These are phyloP conservation scores for Eucalyptus tenuipes DNA, from an alignment of 345 rosid genomes.

Conservation along the genomic window DNA sequence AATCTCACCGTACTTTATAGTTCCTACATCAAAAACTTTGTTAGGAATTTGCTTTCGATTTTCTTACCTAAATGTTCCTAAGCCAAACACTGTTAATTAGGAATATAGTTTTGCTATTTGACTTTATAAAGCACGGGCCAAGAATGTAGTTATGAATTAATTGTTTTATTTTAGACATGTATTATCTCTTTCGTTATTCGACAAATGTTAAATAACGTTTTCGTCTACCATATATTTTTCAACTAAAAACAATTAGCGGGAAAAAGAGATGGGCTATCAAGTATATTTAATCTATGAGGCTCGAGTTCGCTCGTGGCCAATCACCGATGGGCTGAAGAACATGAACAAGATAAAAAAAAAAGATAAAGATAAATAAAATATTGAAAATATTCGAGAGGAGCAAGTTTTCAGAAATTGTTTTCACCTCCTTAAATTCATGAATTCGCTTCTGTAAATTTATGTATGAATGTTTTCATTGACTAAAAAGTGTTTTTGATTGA, in stretches of 20 bases:
- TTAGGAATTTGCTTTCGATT: neutral
- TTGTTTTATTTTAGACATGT: neutral
- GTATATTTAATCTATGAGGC: neutral
- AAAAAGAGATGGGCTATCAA: neutral
- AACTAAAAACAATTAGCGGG: neutral
- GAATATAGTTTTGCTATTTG: neutral
- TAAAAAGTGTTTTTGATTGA: no score
- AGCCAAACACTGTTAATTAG: neutral
- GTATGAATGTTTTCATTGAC: no score
- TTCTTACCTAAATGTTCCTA: neutral
- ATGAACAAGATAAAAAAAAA: accelerated
- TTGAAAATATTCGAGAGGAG: no score
- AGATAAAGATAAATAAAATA: accelerated
- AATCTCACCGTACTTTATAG: neutral
- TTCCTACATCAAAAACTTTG: neutral
- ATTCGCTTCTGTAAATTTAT: no score
- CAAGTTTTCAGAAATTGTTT: no score
- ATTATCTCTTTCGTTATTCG: neutral
- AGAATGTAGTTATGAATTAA: neutral
- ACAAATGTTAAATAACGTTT: neutral
- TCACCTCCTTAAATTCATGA: no score
- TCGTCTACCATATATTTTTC: neutral
- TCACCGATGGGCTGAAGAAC: accelerated
- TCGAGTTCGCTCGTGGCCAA: no score
- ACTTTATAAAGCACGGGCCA: neutral